Base-by-base conservation (phyloP, 2,329 filamentous ascomycete species). In the Alternaria brassicae region DNA sequence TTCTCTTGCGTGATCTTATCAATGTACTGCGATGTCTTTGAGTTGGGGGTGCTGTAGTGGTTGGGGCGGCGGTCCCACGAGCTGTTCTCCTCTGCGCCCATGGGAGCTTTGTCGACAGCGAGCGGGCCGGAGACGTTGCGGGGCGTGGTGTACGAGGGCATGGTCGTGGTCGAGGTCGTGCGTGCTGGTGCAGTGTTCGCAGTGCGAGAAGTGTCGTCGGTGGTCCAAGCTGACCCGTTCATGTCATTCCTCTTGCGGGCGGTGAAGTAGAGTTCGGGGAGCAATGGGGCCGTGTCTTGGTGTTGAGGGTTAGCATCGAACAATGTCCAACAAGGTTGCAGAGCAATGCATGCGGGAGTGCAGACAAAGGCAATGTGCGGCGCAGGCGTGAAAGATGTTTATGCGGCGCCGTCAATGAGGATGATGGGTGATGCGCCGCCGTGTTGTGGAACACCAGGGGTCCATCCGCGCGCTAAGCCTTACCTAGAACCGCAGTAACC, bases 1-100 rank as follows among this genome's bases (percentile, higher is more conserved):
- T 93, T 93, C 73, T 94, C 91, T 53, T 89, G 88, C 72, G 92
- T 91, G 53, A 95, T 84, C 72, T 88, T 87, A 78, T 95, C 92
- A 76, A 95, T 94, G 62, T 76, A 77, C 34, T 77, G 75, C 4
- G 72, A 76, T 1, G 75, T 77, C 51, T 78, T 78, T 15, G 72
- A 73, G 56, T 73, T 72, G 27, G 69, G 69, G 9, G 72, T 63
- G 60, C 63, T 71, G 64, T 71, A 63, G 21, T 71, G 69, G 53
- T 72, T 73, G 21, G 70, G 63, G 19, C 71, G 63, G 19, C 71
- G 71, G 25, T 65, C 64, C 71, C 74, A 76, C 42, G 68, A 56
- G 17, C 71, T 63, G 49, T 64, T 62, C 21, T 64, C 62, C 23
- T 74, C 70, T 17, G 69, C 55, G 30, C 65, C 57, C 65, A 71